Base-by-base conservation (phyloP, 2,329 filamentous ascomycete genomes). In the Nakataea oryzae region DNA sequence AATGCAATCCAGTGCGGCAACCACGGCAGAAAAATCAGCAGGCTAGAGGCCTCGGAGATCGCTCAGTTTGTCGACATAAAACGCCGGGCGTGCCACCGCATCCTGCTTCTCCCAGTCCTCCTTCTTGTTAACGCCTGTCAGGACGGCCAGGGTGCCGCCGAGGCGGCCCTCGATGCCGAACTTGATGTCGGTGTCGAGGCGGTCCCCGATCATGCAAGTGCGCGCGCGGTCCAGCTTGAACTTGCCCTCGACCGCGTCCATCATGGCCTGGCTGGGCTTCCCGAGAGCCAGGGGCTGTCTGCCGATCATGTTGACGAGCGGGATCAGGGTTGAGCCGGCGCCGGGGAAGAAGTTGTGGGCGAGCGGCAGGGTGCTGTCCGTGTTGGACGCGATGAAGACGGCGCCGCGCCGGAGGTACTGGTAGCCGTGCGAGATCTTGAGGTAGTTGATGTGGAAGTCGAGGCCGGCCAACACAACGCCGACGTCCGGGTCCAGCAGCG, bases 181-280 rank as follows among this genome's bases (percentile, higher is more conserved):
- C 73, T 90, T 87, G 72, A 99, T 97, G 75, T 99, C 95, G 0
- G 95, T 99, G 73, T 97, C 90, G 66, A 96, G 79, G 32, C 95
- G 83, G 74, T 99, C 95, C 8, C 95, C 95, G 56, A 99, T 84
- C 95, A 99, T 99, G 76, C 95, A 97, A 1, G 95, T 90, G 68
- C 86, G 86, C 64, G 81, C 84, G 50, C 93, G 84, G 73, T 97
- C 87, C 61, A 99, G 88, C 67, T 89, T 82, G 74, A 97, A 97
- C 75, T 96, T 96, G 63, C 93, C 93, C 79, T 97, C 93, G 63
- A 99, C 89, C 3, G 95, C 92, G 74, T 97, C 93, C 93, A 99
- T 96, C 95, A 99, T 99, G 4, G 93, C 93, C 78, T 96, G 92
- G 72, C 91, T 96, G 3, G 95, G 95, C 78, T 99, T 99, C 0